Evolutionary conservation across 108 stramenopile species (phyloP), one percentile per base, ranked within the genome.

Genomic region (Cyclotella baltica): DNA sequence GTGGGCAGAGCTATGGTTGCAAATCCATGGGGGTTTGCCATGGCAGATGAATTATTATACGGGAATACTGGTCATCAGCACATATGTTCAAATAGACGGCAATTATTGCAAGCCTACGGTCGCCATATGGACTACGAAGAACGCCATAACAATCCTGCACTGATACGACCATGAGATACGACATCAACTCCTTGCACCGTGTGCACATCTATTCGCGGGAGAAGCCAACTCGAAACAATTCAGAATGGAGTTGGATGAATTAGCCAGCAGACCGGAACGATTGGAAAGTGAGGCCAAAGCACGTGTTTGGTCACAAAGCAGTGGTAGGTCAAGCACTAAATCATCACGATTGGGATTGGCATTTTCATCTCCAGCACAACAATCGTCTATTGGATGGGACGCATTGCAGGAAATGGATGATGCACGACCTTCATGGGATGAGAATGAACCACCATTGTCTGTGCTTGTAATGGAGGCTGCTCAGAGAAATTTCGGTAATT

Each of bases 11-110:
- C 86, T 13, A 88, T 75, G 67, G 89, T 88, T 31, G 86, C 90
- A 5, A 85, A 92, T 74, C 96, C 96, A 33, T 97, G 96, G 96
- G 78, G 85, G n/a, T 97, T 93, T 85, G 86, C 91, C 58, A 89
- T 85, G 86, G 81, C 90, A 3, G 96, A 95, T 81, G 65, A 74
- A 37, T 61, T 92, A 19, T 58, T 97, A 27, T 95, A 88, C 58
- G 61, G 30, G 15, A 51, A 50, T 5, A 66, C 52, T 23, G 68
- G 67, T 19, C 53, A 28, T 20, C 38, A 52, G 30, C 65, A 67
- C 11, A 63, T 57, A 47, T 29, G 40, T 25, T 70, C 53, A 69
- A 92, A 87, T 78, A 88, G 96, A 34, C 57, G 85, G 78, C 87
- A 90, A 62, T 57, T 97, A 0, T 67, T 96, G 35, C 46, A 86